These are phyloP conservation scores for Pseudogymnoascus sp. DNA, from an alignment of 2,329 filamentous ascomycete genomes.

Conservation along the genomic window DNA sequence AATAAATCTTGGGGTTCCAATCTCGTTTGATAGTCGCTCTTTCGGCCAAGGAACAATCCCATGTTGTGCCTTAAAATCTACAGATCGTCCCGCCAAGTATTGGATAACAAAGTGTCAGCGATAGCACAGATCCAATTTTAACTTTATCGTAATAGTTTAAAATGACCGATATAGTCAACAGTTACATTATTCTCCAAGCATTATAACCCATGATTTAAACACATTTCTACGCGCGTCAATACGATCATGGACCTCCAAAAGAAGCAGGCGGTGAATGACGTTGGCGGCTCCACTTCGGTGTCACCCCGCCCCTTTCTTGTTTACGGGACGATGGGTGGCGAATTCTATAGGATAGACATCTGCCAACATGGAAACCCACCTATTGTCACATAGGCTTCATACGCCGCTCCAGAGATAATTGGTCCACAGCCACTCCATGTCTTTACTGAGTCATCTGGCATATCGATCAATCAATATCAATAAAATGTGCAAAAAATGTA, in stretches of 20 bases:
- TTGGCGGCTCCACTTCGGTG: constrained; percentile 4
- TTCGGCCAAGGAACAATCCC: constrained; percentile 4
- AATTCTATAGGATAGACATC: neutral
- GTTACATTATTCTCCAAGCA: neutral
- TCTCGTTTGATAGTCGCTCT: constrained; percentile 7
- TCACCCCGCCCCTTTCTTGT: neutral
- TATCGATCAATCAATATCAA: neutral
- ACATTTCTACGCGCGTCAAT: neutral
- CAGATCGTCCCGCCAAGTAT: constrained; percentile 3
- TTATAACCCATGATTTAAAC: neutral
- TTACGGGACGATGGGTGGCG: neutral
- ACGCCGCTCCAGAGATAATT: neutral
- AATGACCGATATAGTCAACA: neutral
- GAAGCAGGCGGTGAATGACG: constrained; percentile 6
- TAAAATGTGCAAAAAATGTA: neutral
- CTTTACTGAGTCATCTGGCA: neutral
- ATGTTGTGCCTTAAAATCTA: constrained; percentile 4
- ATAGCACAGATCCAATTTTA: constrained; percentile 5
- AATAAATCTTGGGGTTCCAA: neutral
- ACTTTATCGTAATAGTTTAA: neutral
- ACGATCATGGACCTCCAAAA: neutral
- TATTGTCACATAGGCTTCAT: neutral
- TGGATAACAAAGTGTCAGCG: constrained; percentile 1
- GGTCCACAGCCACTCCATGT: neutral
- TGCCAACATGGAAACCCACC: neutral